phyloP scores from a whole-genome alignment of 2,329 filamentous ascomycete genomes.

The Ceratocystis albifundus region DNA sequence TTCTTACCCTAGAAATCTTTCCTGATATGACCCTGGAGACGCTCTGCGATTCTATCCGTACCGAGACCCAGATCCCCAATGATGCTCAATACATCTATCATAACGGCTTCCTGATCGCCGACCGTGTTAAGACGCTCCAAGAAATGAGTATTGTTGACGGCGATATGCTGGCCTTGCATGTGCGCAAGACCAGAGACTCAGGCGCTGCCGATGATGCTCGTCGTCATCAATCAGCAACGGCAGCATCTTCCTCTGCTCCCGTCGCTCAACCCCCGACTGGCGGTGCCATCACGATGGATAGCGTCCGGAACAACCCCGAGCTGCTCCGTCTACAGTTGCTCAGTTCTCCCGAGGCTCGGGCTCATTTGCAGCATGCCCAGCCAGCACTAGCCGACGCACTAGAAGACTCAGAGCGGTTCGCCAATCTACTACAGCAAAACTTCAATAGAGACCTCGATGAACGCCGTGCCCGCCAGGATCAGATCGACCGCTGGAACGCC shows the following conservation, averaged over 20 bases:
- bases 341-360: constrained; percentile 60
- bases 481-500: constrained; percentile 76
- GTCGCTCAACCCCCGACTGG: constrained; percentile 28
- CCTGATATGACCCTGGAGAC: constrained; percentile 72
- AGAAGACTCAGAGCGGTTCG: constrained; percentile 65
- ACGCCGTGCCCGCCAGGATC: constrained; percentile 64
- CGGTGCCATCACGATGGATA: constrained; percentile 25
- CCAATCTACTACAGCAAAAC: constrained; percentile 56
- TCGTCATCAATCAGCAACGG: constrained; percentile 26
- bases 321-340: constrained; percentile 71
- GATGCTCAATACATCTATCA: constrained; percentile 75
- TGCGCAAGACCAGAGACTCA: constrained; percentile 47
- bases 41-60: constrained; percentile 78
- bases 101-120: constrained; percentile 69
- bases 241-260: constrained; percentile 24
- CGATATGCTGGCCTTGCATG: constrained; percentile 84
- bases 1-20: constrained; percentile 72
- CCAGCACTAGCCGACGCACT: constrained; percentile 67
- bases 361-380: constrained; percentile 57
- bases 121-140: constrained; percentile 70
- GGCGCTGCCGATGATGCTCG: constrained; percentile 30
- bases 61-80: constrained; percentile 63
- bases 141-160: constrained; percentile 72
- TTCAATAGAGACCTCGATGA: constrained; percentile 59
- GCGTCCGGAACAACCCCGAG: constrained; percentile 55